phyloP scores from a whole-genome alignment of 2,329 filamentous ascomycete species.

The Ciborinia camelliae region DNA sequence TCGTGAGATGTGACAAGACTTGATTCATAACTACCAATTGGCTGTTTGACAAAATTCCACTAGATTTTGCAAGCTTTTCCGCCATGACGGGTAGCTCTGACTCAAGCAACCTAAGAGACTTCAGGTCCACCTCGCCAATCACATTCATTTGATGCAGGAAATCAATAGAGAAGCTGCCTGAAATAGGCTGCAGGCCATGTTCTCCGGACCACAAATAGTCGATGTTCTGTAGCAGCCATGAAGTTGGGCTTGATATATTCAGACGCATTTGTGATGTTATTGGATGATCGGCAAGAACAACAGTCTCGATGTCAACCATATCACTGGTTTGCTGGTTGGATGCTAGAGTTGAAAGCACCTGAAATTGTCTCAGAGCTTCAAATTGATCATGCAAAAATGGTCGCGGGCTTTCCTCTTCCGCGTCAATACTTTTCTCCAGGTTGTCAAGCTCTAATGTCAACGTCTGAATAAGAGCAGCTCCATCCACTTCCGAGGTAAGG shows the following conservation, averaged over 20 bases:
- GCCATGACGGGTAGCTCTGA: constrained; percentile 61
- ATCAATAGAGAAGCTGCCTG: constrained; percentile 47
- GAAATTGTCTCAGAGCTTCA: constrained; percentile 52
- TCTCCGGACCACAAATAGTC: constrained; percentile 36
- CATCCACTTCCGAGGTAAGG: constrained; percentile 41
- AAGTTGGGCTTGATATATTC: constrained; percentile 27
- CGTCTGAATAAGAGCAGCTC: constrained; percentile 44
- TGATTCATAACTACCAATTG: constrained; percentile 46
- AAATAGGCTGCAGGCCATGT: constrained; percentile 44
- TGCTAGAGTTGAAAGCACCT: constrained; percentile 26
- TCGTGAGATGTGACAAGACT: constrained; percentile 27
- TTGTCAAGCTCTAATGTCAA: constrained; percentile 50
- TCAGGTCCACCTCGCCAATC: constrained; percentile 53
- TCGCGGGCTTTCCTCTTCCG: constrained; percentile 41
- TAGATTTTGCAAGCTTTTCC: constrained; percentile 41
- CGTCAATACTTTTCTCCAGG: constrained; percentile 47
- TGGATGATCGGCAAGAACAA: constrained; percentile 35
- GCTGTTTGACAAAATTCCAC: constrained; percentile 41
- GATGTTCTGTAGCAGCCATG: constrained; percentile 30
- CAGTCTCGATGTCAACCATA: constrained; percentile 26
- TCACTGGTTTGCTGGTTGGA: constrained; percentile 11
- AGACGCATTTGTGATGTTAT: constrained; percentile 35
- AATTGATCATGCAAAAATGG: constrained; percentile 56
- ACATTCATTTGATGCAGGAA: constrained; percentile 54
- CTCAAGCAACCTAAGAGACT: constrained; percentile 61